phyloP scores from a whole-genome alignment of 306 rosid species.

The Sechiopsis laciniata region DNA sequence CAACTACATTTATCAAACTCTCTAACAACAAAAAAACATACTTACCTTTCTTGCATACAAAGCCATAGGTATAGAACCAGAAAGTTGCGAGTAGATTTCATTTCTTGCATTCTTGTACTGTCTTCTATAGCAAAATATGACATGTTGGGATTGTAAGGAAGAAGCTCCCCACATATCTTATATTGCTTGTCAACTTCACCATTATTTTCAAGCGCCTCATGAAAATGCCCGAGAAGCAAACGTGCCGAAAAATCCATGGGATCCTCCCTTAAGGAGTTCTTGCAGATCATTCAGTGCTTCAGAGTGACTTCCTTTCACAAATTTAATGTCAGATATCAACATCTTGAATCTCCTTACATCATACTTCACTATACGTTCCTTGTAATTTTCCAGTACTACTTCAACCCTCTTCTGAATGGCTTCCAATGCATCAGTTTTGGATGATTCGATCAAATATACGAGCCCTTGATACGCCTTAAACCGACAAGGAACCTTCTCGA shows the following conservation, averaged over 20 bases:
- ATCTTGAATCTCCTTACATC: conserved; percentile 83
- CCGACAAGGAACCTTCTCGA: conserved; percentile 49
- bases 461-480: conserved; percentile 81
- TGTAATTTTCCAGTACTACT: conserved; percentile 40
- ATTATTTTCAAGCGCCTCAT: too few species aligned
- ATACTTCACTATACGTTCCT: conserved; percentile 34
- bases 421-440: conserved; percentile 27
- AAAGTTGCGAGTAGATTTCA: conserved; percentile 26
- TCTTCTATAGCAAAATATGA: conserved; percentile 52
- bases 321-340: conserved; percentile 60
- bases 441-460: conserved; percentile 38
- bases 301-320: conserved; percentile 51
- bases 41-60: neutral
- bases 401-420: conserved; percentile 41
- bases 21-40: neutral
- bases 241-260: conserved; percentile 46
- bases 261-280: conserved; percentile 61
- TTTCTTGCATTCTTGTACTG: conserved; percentile 33
- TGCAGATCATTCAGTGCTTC: conserved; percentile 66
- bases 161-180: conserved; percentile 55
- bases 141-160: conserved; percentile 69
- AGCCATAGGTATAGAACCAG: conserved; percentile 30
- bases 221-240: too few species aligned
- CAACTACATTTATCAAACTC: neutral
- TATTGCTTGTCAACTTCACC: conserved; percentile 47